Percentiles rank a stretch among this genome's conserved stretches.
Conservation (phyloP, 768 basidiomycete genomes). For the Russula earlei region DNA sequence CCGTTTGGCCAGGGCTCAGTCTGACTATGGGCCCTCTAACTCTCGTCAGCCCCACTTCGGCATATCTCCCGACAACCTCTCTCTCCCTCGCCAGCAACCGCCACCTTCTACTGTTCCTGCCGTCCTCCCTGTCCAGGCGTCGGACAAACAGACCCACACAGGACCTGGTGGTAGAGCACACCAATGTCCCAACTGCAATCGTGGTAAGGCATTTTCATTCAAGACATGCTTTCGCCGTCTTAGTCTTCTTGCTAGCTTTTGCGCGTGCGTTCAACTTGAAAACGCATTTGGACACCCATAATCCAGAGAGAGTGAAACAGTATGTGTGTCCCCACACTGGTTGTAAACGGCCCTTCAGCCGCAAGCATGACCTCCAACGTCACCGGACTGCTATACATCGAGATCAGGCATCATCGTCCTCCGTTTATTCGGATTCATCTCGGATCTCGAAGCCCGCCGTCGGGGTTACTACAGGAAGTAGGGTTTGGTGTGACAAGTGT, state of each 20-base stretch:
- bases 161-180: conserved; percentile 75
- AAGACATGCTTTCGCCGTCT: conserved; percentile 6
- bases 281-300: conserved; percentile 91
- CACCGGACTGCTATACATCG: conserved; percentile 78
- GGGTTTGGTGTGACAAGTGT: conserved; percentile 22
- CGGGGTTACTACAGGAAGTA: conserved; percentile 12
- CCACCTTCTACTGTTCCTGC: conserved; percentile 35
- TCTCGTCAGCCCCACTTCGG: conserved; percentile 25
- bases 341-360: conserved; percentile 86
- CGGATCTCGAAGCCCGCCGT: conserved; percentile 9
- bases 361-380: conserved; percentile 88
- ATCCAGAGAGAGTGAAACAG: conserved; percentile 84
- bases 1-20: conserved; percentile 19
- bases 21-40: conserved; percentile 16
- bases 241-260: conserved; percentile 47
- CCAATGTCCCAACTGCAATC: conserved; percentile 62
- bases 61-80: conserved; percentile 26
- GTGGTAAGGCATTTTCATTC: conserved; percentile 38
- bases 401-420: conserved; percentile 21
- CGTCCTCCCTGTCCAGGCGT: conserved; percentile 30
- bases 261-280: conserved; percentile 92
- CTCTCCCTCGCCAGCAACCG: conserved; percentile 43
- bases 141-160: conserved; percentile 33
- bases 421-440: conserved; percentile 20
- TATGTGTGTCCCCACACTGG: conserved; percentile 78